Percentiles rank a stretch among this genome's conserved stretches.
Evolutionary conservation across 148 eudicot species (phyloP).

Genomic region (Spergularia marina): DNA sequence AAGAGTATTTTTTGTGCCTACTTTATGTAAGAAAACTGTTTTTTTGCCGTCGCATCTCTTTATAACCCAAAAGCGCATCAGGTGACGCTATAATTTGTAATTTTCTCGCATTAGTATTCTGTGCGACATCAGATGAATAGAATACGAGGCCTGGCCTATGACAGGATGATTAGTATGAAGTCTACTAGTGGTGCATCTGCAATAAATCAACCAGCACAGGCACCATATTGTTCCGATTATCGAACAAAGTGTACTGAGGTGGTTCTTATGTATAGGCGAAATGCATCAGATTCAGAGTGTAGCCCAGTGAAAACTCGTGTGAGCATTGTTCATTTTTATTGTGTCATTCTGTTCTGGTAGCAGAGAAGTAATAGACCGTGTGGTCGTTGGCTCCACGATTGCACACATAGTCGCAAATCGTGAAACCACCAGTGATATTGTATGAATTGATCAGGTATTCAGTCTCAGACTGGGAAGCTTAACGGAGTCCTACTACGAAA

Average conservation of each 20-base stretch:
- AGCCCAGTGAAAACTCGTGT: neutral
- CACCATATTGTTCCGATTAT: neutral
- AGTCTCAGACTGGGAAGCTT: no score
- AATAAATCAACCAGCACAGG: conserved; percentile 5
- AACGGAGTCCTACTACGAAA: no score
- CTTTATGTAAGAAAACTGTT: conserved; percentile 10
- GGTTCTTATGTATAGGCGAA: neutral
- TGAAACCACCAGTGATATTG: no score
- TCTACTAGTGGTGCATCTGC: neutral
- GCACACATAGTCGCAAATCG: no score
- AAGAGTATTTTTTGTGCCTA: conserved; percentile 17
- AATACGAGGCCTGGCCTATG: conserved; percentile 13
- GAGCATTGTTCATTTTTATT: no score
- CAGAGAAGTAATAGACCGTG: no score
- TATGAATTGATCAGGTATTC: no score
- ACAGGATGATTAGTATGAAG: conserved; percentile 8
- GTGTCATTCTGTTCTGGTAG: no score
- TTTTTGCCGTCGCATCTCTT: neutral
- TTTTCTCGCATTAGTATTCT: conserved; percentile 13
- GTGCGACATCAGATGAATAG: conserved; percentile 3
- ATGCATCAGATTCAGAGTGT: neutral
- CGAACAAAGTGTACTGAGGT: neutral
- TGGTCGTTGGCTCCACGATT: no score
- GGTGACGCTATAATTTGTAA: conserved; percentile 19
- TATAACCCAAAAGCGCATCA: conserved; percentile 3